Percentiles rank a stretch among this genome's conserved stretches.
Evolutionary conservation across 164 flowering plant species (phyloP).

Genomic region (Stephania japonica): DNA sequence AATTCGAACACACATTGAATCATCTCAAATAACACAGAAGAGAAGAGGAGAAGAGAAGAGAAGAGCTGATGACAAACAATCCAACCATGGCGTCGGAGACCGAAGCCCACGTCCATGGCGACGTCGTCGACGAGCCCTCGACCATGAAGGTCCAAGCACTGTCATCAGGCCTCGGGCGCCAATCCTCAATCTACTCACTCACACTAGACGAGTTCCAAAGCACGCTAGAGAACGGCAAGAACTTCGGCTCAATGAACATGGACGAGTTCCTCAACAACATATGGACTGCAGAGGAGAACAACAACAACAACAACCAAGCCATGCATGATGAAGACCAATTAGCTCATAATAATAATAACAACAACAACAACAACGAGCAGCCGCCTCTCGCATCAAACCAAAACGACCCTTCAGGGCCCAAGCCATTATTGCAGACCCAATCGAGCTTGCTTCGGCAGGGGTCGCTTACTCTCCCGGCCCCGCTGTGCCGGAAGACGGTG

Average conservation of each 20-base stretch:
- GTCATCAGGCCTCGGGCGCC: slow-evolving; percentile 49
- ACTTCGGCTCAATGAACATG: slow-evolving; percentile 96
- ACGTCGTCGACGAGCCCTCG: too few relatives aligned
- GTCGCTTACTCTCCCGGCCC: slow-evolving; percentile 65
- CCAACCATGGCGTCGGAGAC: slow-evolving; percentile 34
- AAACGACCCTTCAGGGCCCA: slow-evolving; percentile 1
- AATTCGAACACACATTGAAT: neutral
- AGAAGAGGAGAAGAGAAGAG: too few relatives aligned
- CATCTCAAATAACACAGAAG: neutral
- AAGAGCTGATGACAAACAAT: neutral
- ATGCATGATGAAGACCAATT: slow-evolving; percentile 12
- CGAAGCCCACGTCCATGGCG: slow-evolving; percentile 30
- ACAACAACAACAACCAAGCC: too few relatives aligned
- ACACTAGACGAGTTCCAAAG: slow-evolving; percentile 89
- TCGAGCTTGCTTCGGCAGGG: slow-evolving; percentile 63
- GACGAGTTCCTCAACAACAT: slow-evolving; percentile 85
- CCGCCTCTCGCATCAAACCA: neutral
- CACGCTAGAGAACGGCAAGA: slow-evolving; percentile 68
- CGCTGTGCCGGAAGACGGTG: slow-evolving; percentile 72
- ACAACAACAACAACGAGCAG: too few relatives aligned
- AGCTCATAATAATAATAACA: too few relatives aligned
- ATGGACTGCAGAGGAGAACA: slow-evolving; percentile 83
- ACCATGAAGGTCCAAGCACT: slow-evolving; percentile 24
- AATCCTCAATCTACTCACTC: slow-evolving; percentile 82
- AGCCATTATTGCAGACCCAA: slow-evolving; percentile 27